Evolutionary conservation across 495 filamentous ascomycete species (phyloP).

Genomic region (Annulohypoxylon moriforme): DNA sequence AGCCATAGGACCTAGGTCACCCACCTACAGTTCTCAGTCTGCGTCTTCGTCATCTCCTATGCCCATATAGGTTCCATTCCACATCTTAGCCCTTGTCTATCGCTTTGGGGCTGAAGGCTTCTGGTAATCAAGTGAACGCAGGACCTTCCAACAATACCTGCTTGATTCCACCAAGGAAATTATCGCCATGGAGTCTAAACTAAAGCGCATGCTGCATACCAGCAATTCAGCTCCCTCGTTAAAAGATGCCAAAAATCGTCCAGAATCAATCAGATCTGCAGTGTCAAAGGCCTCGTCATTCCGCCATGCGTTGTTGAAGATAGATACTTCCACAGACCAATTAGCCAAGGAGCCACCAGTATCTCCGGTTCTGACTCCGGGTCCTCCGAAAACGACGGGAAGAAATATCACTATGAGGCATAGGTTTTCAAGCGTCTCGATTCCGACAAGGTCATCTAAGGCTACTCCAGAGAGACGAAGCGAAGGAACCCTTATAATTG

Average conservation of each 20-base stretch:
- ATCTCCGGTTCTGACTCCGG: conserved; percentile 39
- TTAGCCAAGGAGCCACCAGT: conserved; percentile 36
- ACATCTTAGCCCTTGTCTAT: too few relatives aligned
- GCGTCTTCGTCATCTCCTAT: too few relatives aligned
- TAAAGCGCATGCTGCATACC: conserved; percentile 18
- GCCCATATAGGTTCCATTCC: too few relatives aligned
- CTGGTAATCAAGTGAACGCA: not conserved
- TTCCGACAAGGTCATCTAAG: conserved; percentile 20
- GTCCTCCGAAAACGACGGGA: not conserved
- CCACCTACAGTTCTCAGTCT: too few relatives aligned
- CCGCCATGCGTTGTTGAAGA: conserved; percentile 41
- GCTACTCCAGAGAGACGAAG: not conserved
- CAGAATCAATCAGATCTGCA: conserved; percentile 35
- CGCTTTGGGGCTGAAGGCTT: too few relatives aligned
- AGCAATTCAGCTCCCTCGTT: conserved; percentile 43
- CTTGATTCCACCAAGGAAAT: not conserved
- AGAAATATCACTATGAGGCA: conserved; percentile 17
- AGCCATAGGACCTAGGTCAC: too few relatives aligned
- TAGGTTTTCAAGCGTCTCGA: conserved; percentile 12
- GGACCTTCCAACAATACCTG: not conserved
- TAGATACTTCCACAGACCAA: conserved; percentile 19
- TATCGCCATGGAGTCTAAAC: conserved; percentile 17
- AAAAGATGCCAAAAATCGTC: conserved; percentile 23
- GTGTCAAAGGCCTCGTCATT: conserved; percentile 20
- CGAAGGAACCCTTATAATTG: not conserved